Base-by-base conservation (phyloP, 352 stramenopile genomes). In the Phytophthora niederhauseri region DNA sequence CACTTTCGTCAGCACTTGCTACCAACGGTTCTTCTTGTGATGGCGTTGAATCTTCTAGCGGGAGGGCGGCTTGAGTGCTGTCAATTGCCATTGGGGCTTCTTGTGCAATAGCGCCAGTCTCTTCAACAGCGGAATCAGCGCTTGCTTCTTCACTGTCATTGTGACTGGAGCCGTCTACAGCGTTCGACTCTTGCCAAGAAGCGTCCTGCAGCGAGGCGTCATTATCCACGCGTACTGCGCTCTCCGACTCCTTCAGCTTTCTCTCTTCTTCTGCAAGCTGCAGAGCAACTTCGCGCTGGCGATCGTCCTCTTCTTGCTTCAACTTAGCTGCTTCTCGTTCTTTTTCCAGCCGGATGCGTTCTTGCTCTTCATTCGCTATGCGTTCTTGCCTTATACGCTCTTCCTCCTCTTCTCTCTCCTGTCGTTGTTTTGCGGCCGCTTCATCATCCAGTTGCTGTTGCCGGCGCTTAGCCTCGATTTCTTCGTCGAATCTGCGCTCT, bases 371-470 rank as follows among this genome's bases (percentile, higher is more conserved):
- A 2, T 68, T 53, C 36, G 60, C 34, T 36, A 38, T 49, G 17
- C 19, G 24, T 17, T 66, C 36, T 38, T 58, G 26, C 28, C 34
- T 61, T 11, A 55, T 6, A 15, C 66, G 58, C 43, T 75, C 70
- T 48, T 76, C 68, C 26, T 76, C 68, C 1, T 66, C 61, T 45
- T 74, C 51, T 61, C 26, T 38, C 22, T 75, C 53, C 30, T 43
- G 38, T 56, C 24, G 53, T 49, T 52, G 19, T 22, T 48, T 76
- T 41, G 59, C 53, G 14, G 46, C 56, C 11, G 56, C 24, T 17
- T 75, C 62, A 17, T 76, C 65, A 9, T 76, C 62, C 9, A 76
- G 6, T 19, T 57, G 59, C 50, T 75, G 72, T 6, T 73, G 46
- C 1, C 50, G 55, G 6, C 70, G 55, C 22, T 52, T 67, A 5